Percentiles rank a stretch among this genome's conserved stretches.
Conservation (phyloP, 352 stramenopile genomes). For the Phytophthora multivora region DNA sequence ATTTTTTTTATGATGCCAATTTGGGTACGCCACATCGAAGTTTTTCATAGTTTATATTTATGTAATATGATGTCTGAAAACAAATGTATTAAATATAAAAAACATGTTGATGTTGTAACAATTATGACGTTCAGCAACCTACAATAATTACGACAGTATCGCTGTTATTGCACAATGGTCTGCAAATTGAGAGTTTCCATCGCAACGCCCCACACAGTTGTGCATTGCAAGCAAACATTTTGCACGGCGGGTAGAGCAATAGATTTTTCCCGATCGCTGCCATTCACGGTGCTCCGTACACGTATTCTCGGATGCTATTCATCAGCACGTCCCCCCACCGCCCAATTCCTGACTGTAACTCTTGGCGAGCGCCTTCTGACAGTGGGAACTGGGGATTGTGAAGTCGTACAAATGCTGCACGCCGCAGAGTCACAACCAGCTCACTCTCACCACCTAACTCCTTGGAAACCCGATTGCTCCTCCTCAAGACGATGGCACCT, state of each 20-base stretch:
- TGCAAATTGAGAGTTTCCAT: too few species aligned
- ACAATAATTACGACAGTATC: too few species aligned
- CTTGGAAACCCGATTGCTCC: constrained; percentile 9
- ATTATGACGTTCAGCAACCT: neutral
- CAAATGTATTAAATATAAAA: neutral
- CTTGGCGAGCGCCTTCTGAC: constrained; percentile 6
- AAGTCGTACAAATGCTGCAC: constrained; percentile 29
- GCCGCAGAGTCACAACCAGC: constrained; percentile 36
- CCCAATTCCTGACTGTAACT: constrained; percentile 29
- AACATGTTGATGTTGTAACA: neutral
- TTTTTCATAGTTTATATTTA: neutral
- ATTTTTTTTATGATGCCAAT: neutral
- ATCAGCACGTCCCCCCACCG: constrained; percentile 37
- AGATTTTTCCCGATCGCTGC: too few species aligned
- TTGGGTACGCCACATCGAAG: neutral
- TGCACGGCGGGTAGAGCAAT: too few species aligned
- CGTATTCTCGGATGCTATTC: constrained; percentile 32
- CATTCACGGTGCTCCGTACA: constrained; percentile 18
- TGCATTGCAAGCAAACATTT: too few species aligned
- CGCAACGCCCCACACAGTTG: too few species aligned
- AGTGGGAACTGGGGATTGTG: constrained; percentile 28
- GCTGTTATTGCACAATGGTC: too few species aligned
- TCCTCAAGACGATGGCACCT: constrained; percentile 22
- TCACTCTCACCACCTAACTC: too few species aligned
- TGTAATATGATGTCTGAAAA: too few species aligned